Evolutionary conservation across 2,329 filamentous ascomycete species (phyloP).

Genomic region (Aschersonia sp.): DNA sequence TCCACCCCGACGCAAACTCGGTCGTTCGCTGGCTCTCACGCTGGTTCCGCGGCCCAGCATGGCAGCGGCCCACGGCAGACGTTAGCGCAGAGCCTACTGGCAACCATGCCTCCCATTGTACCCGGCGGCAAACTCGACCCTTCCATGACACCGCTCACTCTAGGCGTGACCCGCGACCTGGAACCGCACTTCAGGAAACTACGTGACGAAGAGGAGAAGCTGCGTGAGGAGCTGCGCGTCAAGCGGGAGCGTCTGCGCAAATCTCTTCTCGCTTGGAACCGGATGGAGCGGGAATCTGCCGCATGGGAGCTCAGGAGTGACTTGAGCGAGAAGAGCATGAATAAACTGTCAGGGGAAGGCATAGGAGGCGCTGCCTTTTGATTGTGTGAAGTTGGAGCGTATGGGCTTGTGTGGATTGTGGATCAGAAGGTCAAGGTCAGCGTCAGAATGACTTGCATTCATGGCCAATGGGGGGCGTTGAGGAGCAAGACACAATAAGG

Average conservation of each 20-base stretch:
- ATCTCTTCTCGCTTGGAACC: slow-evolving; percentile 38
- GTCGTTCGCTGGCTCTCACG: slow-evolving; percentile 40
- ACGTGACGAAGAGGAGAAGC: slow-evolving; percentile 42
- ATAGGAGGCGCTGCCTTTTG: slow-evolving; percentile 41
- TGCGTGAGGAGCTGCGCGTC: slow-evolving; percentile 35
- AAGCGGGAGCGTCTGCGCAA: slow-evolving; percentile 41
- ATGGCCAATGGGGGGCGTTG: no score
- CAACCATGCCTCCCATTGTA: slow-evolving; percentile 34
- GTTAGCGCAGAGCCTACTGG: slow-evolving; percentile 36
- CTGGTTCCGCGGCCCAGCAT: slow-evolving; percentile 33
- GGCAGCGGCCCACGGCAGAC: slow-evolving; percentile 23
- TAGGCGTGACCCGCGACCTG: slow-evolving; percentile 36
- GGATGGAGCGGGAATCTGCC: slow-evolving; percentile 37
- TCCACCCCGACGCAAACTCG: slow-evolving; percentile 25
- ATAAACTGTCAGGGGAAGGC: slow-evolving; percentile 41
- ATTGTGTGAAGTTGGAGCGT: neutral
- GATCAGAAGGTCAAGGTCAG: no score
- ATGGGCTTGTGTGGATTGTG: neutral
- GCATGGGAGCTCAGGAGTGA: slow-evolving; percentile 41
- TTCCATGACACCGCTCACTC: slow-evolving; percentile 24
- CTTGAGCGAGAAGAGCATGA: slow-evolving; percentile 40
- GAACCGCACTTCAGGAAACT: slow-evolving; percentile 39
- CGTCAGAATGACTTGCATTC: no score
- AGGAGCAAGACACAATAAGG: no score
- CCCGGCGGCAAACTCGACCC: slow-evolving; percentile 41